A percentile compares a stretch with the other conserved stretches of the same genome.
Conservation (phyloP, 768 basidiomycete genomes). For the Chalciporus piperatus region DNA sequence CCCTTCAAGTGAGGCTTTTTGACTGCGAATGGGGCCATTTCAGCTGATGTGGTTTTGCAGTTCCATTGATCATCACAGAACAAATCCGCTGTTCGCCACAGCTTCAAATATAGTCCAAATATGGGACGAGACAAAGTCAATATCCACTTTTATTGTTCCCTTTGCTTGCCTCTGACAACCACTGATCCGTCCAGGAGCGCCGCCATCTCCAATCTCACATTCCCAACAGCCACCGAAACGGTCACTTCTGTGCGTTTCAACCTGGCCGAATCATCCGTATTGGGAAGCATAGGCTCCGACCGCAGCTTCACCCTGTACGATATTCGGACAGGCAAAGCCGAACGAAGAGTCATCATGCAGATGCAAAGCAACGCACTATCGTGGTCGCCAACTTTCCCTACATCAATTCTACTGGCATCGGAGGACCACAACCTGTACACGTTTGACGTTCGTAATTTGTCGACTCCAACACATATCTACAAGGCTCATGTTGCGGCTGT, state of each 20-base stretch:
- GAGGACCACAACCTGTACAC: conserved; percentile 99
- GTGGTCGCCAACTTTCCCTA: conserved; percentile 97
- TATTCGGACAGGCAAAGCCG: conserved; percentile 94
- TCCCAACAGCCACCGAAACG: conserved; percentile 85
- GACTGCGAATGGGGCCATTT: neutral
- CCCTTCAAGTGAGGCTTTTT: conserved; percentile 76
- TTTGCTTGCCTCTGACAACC: conserved; percentile 7
- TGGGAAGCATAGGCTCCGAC: conserved; percentile 95
- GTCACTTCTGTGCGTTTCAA: conserved; percentile 90
- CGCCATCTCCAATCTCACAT: conserved; percentile 82
- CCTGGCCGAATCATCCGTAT: conserved; percentile 86
- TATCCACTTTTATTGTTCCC: neutral
- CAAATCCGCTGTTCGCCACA: conserved; percentile 88
- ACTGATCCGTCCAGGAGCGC: conserved; percentile 54
- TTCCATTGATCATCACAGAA: conserved; percentile 91
- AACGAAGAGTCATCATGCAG: conserved; percentile 89
- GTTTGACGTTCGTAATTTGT: conserved; percentile 87
- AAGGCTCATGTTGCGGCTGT: conserved; percentile 97
- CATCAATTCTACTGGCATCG: conserved; percentile 87
- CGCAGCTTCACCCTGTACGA: conserved; percentile 96
- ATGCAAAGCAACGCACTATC: conserved; percentile 88
- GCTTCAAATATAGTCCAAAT: conserved; percentile 92
- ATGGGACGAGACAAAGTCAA: conserved; percentile 94
- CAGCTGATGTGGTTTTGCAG: conserved; percentile 37
- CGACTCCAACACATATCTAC: conserved; percentile 86